Conservation (phyloP, 208 protist species). For the Leishmania tropica region DNA sequence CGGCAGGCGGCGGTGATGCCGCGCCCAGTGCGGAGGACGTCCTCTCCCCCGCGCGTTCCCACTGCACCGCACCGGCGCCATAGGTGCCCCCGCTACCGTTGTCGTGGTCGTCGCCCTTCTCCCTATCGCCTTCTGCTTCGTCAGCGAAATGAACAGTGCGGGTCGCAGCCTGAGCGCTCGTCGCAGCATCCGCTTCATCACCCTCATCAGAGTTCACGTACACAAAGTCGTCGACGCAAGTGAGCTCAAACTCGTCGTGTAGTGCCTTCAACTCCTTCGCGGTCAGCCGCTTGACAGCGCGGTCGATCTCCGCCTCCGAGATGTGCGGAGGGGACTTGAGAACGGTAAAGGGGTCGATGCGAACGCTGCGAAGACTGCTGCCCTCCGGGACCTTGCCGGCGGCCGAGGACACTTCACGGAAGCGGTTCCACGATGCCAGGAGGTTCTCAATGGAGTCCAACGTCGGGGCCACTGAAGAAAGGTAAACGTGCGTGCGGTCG, state of each 20-base stretch:
- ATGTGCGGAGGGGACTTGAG: constrained; percentile 19
- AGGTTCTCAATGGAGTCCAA: constrained; percentile 25
- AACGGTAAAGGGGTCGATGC: constrained; percentile 25
- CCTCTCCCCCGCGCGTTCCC: background rate
- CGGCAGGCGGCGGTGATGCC: background rate
- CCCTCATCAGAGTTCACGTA: constrained; percentile 12
- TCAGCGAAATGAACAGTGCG: constrained; percentile 19
- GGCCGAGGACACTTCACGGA: constrained; percentile 3
- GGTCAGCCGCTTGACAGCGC: constrained; percentile 17
- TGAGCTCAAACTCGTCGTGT: constrained; percentile 29
- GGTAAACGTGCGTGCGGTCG: constrained; percentile 15
- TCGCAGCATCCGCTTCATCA: background rate
- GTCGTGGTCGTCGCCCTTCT: background rate
- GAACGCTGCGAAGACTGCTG: constrained; percentile 17
- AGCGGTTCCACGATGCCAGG: constrained; percentile 15
- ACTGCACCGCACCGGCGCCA: background rate
- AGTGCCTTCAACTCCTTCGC: constrained; percentile 18
- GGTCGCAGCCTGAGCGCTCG: background rate
- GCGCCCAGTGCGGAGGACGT: background rate
- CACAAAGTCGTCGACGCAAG: constrained; percentile 22
- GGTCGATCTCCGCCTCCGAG: constrained; percentile 23
- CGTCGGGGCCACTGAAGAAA: constrained; percentile 11
- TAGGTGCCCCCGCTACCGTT: background rate
- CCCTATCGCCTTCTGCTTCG: background rate
- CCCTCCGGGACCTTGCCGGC: background rate